phyloP scores from a whole-genome alignment of 257 asterid species.

The Ilex asprella region DNA sequence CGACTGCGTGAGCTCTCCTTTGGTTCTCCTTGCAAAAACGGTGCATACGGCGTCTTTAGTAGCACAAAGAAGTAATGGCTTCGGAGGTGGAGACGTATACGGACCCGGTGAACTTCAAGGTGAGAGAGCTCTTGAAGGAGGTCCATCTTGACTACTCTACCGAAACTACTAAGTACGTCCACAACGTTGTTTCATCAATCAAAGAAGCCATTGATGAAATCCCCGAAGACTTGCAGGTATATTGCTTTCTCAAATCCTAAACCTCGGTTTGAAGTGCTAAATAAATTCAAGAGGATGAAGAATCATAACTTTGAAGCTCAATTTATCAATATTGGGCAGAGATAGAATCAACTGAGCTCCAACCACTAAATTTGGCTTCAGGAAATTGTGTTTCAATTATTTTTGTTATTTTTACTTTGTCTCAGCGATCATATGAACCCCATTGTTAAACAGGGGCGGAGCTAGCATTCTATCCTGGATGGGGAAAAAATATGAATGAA shows the following conservation, averaged over 20 bases:
- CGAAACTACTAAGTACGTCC: constrained; percentile 32
- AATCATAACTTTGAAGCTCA: too few relatives aligned
- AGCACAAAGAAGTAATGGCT: constrained; percentile 22
- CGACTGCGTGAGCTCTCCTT: too few relatives aligned
- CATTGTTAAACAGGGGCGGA: too few relatives aligned
- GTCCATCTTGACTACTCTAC: constrained; percentile 64
- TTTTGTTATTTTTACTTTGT: too few relatives aligned
- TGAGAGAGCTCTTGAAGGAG: constrained; percentile 67
- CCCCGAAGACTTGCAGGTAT: constrained; percentile 62
- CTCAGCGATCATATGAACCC: too few relatives aligned
- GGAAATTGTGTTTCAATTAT: not conserved
- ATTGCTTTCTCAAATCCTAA: not conserved
- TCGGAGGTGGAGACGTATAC: constrained; percentile 18
- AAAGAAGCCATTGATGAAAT: constrained; percentile 46
- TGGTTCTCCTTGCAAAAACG: too few relatives aligned
- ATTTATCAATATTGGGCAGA: not conserved
- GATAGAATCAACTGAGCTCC: not conserved
- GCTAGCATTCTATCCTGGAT: too few relatives aligned
- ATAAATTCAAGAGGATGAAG: not conserved
- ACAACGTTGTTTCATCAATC: constrained; percentile 51
- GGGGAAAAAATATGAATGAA: too few relatives aligned
- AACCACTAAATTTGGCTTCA: not conserved
- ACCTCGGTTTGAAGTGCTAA: not conserved
- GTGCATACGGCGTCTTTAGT: too few relatives aligned
- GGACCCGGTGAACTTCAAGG: constrained; percentile 50